These are phyloP conservation scores for Stagonosporopsis vannaccii DNA, from an alignment of 2,329 filamentous ascomycete species.

Conservation along the genomic window DNA sequence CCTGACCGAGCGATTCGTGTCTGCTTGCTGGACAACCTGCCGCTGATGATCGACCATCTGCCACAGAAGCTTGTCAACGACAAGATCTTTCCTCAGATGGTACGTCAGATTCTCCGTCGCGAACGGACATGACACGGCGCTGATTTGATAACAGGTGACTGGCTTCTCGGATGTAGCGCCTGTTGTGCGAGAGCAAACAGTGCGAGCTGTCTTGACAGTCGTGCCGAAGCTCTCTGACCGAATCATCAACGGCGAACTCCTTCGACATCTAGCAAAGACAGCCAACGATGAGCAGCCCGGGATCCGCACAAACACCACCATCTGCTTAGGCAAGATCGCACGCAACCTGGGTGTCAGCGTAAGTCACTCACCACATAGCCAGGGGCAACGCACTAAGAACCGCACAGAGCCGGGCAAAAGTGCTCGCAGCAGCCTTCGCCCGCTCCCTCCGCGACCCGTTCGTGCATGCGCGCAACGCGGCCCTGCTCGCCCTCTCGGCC, in stretches of 20 bases:
- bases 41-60: conserved; percentile 88
- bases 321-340: conserved; percentile 95
- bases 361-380: conserved; percentile 23
- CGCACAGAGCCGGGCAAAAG: conserved; percentile 77
- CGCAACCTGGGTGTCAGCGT: conserved; percentile 77
- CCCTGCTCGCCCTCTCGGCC: conserved; percentile 82
- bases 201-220: conserved; percentile 90
- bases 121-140: neutral
- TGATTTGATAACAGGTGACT: conserved; percentile 68
- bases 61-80: conserved; percentile 90
- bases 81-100: conserved; percentile 95
- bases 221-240: conserved; percentile 91
- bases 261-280: conserved; percentile 91
- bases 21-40: conserved; percentile 86
- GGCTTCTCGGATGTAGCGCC: conserved; percentile 93
- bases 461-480: conserved; percentile 89
- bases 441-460: conserved; percentile 92
- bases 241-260: conserved; percentile 89
- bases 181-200: conserved; percentile 90
- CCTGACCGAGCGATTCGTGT: conserved; percentile 93
- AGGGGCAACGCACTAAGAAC: conserved; percentile 14
- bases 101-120: conserved; percentile 43
- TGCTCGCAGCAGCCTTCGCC: conserved; percentile 90
- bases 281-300: conserved; percentile 97
- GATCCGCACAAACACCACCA: conserved; percentile 97